These are phyloP conservation scores for Rubia peregrina DNA, from an alignment of 305 asterid genomes.

Conservation along the genomic window DNA sequence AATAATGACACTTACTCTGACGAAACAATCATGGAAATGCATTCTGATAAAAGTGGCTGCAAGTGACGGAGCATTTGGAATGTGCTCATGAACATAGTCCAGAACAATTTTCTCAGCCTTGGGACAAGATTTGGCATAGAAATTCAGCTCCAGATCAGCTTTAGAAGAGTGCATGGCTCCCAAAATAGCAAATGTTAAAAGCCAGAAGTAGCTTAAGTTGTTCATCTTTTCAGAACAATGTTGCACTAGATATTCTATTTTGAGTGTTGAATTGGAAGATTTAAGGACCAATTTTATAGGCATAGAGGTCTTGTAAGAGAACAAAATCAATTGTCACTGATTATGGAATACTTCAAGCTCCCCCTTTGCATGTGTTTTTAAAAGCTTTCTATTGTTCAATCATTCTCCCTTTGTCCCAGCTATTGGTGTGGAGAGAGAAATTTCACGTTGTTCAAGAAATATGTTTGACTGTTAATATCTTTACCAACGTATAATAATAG, in stretches of 20 bases:
- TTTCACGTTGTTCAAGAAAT: too few species aligned
- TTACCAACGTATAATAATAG: too few species aligned
- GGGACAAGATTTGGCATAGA: constrained; percentile 46
- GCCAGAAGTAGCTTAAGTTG: not conserved
- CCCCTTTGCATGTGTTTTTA: not conserved
- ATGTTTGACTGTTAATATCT: too few species aligned
- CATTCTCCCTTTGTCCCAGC: too few species aligned
- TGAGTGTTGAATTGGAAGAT: not conserved
- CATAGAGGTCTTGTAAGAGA: not conserved
- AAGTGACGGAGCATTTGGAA: constrained; percentile 54
- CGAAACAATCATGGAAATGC: constrained; percentile 83
- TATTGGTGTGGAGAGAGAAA: too few species aligned
- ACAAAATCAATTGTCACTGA: not conserved
- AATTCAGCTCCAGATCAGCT: constrained; percentile 38
- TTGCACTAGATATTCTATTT: not conserved
- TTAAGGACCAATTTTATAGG: constrained; percentile 12
- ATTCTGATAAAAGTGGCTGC: constrained; percentile 56
- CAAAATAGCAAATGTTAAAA: constrained; percentile 15
- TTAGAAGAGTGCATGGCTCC: constrained; percentile 21
- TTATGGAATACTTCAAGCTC: not conserved
- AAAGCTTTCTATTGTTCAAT: not conserved
- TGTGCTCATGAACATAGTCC: constrained; percentile 40
- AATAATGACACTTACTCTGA: constrained; percentile 39
- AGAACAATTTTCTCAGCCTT: constrained; percentile 49
- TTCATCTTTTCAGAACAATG: constrained; percentile 14